These are phyloP conservation scores for Centrapalus pauciflorus DNA, from an alignment of 129 eudicot species.

Conservation along the genomic window DNA sequence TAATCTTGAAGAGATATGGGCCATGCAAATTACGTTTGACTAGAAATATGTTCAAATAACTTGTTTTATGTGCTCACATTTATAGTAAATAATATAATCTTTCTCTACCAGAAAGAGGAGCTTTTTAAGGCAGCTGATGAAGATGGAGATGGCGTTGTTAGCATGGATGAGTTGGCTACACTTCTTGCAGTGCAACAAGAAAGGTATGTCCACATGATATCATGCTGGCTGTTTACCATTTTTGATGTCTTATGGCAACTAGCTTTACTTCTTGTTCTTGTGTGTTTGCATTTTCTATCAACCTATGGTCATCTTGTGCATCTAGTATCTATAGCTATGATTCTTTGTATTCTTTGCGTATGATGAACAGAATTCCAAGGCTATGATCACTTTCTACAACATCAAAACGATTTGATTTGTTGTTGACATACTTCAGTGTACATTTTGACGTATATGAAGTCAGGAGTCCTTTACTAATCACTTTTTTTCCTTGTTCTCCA, in stretches of 20 bases:
- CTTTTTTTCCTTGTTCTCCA: no score
- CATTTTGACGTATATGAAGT: no score
- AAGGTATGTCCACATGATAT: conserved; percentile 44
- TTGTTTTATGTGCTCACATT: neutral
- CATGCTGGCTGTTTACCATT: neutral
- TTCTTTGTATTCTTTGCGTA: no score
- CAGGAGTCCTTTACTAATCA: no score
- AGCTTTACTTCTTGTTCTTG: neutral
- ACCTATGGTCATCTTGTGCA: neutral
- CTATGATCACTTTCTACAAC: no score
- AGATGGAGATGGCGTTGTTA: conserved; percentile 85
- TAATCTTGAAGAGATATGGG: neutral
- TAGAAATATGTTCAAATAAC: neutral
- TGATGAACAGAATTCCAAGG: no score
- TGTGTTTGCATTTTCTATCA: neutral
- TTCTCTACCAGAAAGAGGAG: conserved; percentile 69
- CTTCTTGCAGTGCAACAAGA: conserved; percentile 85
- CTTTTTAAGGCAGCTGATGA: conserved; percentile 80
- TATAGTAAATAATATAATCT: neutral
- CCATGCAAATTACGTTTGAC: neutral
- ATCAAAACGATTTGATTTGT: no score
- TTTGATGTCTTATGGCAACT: neutral
- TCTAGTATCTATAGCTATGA: neutral
- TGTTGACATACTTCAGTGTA: no score
- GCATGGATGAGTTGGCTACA: conserved; percentile 88